Evolutionary conservation across 768 basidiomycete species (phyloP).

Genomic region (Tephrocybe sp.): DNA sequence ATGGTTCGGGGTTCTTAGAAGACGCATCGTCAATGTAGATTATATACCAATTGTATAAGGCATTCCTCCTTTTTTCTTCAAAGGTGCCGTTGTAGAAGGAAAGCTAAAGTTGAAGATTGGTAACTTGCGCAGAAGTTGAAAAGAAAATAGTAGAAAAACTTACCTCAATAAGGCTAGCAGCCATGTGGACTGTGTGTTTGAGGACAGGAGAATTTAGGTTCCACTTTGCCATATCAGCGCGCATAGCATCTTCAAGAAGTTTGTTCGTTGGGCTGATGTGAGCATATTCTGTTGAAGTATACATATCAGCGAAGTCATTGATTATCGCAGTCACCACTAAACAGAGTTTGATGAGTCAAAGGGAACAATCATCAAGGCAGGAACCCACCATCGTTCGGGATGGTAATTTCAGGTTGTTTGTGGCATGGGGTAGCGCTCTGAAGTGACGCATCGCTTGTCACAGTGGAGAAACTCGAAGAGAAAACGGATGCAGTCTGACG

Average conservation of each 20-base stretch:
- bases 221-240: background rate
- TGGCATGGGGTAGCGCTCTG: no score
- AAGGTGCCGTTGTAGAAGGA: background rate
- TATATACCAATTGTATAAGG: background rate
- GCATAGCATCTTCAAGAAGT: background rate
- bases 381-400: no score
- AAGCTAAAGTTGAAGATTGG: background rate
- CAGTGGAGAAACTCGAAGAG: no score
- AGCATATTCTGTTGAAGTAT: background rate
- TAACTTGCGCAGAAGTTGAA: no score
- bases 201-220: background rate
- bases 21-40: background rate
- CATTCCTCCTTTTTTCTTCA: background rate
- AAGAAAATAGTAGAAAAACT: background rate
- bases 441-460: no score
- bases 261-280: background rate
- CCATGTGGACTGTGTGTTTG: background rate
- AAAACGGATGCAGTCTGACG: no score
- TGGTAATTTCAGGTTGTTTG: no score
- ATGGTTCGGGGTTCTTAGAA: background rate
- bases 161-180: conserved; percentile 1
- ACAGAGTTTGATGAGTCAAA: background rate
- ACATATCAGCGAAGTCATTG: background rate
- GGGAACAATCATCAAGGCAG: no score
- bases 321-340: background rate